Evolutionary conservation across 306 rosid genomes (phyloP), one percentile per base, ranked within the genome.

Genomic region (Luffa aegyptiaca): DNA sequence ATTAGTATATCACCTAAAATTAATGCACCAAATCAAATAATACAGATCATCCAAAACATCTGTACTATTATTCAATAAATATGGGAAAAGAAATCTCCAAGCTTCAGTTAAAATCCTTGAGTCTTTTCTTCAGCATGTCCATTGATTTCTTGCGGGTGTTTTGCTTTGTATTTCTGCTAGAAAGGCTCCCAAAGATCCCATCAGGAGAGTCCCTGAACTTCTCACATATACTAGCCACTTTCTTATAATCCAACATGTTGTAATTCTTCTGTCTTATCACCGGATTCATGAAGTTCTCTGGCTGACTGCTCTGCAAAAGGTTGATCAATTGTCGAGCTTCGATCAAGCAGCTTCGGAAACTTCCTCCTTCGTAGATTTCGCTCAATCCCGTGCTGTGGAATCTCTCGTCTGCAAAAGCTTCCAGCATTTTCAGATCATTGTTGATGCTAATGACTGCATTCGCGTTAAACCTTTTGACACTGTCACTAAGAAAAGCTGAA

Each of bases 281-380:
- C 52, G 99, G 96, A 89, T 95, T 93, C 97, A 95, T 90, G 92
- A 95, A 95, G 84, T 87, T 95, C 87, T 95, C 99, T 2, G 99
- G 97, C 79, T 95, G 99, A 80, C 92, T 90, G 83, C 99, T 93
- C 68, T 84, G 77, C 86, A 95, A 78, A 81, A 95, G 99, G 86
- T 91, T 93, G 44, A 90, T 76, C 64, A 95, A 79, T 75, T 95
- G 99, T 12, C 93, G 84, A 41, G 94, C 92, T 87, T 95, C 99
- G 76, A 82, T 68, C 85, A 93, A 73, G 80, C 89, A 90, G 45
- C 84, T 83, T 75, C 80, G 85, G 62, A 93, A 92, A 80, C 90
- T 86, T 49, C 87, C 85, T 10, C 86, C 90, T 77, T 79, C 80
- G 86, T 88, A 93, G 76, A 86, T 64, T 65, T 92, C 97, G 51